These are phyloP conservation scores for Colletotrichum ledebouriae DNA, from an alignment of 2,329 filamentous ascomycete species.

Conservation along the genomic window DNA sequence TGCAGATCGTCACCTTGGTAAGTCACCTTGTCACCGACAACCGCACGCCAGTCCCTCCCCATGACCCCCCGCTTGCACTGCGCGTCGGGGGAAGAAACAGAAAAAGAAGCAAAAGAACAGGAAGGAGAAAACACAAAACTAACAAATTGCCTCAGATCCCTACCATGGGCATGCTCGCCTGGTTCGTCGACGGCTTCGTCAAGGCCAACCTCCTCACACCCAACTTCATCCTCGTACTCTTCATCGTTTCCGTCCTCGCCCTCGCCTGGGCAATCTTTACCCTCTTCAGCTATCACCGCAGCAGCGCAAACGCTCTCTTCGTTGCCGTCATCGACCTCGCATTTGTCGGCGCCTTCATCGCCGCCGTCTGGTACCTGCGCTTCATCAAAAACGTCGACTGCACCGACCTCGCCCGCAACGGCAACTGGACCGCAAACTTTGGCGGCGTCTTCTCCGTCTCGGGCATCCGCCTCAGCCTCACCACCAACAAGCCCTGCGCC, in stretches of 20 bases:
- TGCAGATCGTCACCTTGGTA: constrained; percentile 74
- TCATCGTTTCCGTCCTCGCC: constrained; percentile 75
- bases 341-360: constrained; percentile 75
- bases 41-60: neutral
- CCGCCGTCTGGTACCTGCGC: constrained; percentile 70
- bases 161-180: constrained; percentile 75
- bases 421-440: constrained; percentile 69
- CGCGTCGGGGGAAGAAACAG: no score
- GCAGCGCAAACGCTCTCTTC: constrained; percentile 71
- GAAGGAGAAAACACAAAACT: neutral
- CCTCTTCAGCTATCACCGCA: constrained; percentile 76
- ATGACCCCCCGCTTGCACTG: neutral
- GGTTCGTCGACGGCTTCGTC: constrained; percentile 74
- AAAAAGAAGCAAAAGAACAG: neutral
- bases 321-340: constrained; percentile 71
- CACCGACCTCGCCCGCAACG: constrained; percentile 64
- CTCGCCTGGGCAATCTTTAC: constrained; percentile 75
- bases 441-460: constrained; percentile 72
- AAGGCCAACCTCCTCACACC: constrained; percentile 70
- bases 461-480: constrained; percentile 64
- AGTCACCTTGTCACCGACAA: constrained; percentile 44
- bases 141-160: constrained; percentile 64
- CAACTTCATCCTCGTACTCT: constrained; percentile 73
- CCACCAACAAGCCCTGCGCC: constrained; percentile 81
- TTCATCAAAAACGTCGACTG: constrained; percentile 76